These are phyloP conservation scores for barrel medic (Medicago truncatula) DNA, from an alignment of 306 rosid species.

Conservation along the genomic window MtrunA17r5.0-ANR NC_053042.1:9178001-9178500, in stretches of 20 bases:
- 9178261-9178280: not conserved
- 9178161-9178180: not conserved
- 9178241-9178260: too few relatives aligned
- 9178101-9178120: not conserved
- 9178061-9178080: not conserved
- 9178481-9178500: not conserved
- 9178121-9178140: not conserved
- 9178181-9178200: not conserved
- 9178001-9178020: not conserved
- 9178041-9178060: not conserved
- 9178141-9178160: constrained; percentile 38
- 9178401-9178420: not conserved
- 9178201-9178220: accelerated
- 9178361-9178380: not conserved
- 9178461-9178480: not conserved
- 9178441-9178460: not conserved
- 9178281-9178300: not conserved
- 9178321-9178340: not conserved
- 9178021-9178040: constrained; percentile 1
- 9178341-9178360: not conserved
- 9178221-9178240: not conserved
- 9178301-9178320: not conserved
- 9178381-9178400: not conserved
- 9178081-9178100: not conserved
- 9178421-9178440: not conserved